Percentiles rank a stretch among this genome's conserved stretches.
These are phyloP conservation scores for Stylonectria norvegica DNA, from an alignment of 2,329 filamentous ascomycete genomes.

Conservation along the genomic window DNA sequence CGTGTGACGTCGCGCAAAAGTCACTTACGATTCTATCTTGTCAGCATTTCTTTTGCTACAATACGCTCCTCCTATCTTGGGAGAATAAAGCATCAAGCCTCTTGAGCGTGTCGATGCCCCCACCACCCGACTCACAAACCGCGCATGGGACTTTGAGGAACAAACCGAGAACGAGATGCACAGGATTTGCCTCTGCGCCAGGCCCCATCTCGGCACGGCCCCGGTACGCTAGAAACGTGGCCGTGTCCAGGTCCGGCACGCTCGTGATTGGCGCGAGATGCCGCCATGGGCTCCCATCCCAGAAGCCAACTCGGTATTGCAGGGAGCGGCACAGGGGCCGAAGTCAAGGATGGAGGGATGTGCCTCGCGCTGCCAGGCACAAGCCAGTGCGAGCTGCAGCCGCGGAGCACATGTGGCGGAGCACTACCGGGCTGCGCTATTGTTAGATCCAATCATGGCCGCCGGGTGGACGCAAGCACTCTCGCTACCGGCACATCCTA, in stretches of 20 bases:
- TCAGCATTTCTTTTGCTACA: no score
- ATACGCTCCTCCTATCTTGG: no score
- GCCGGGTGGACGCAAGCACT: slow-evolving; percentile 21
- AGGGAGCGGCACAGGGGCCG: slow-evolving; percentile 17
- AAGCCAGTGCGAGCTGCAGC: slow-evolving; percentile 25
- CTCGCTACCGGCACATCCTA: slow-evolving; percentile 19
- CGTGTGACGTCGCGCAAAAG: no score
- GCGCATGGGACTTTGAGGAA: slow-evolving; percentile 12
- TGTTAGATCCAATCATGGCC: slow-evolving; percentile 19
- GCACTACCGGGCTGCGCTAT: slow-evolving; percentile 12
- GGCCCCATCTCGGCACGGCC: slow-evolving; percentile 7
- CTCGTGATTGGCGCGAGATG: slow-evolving; percentile 18
- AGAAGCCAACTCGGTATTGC: slow-evolving; percentile 18
- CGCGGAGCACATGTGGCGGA: slow-evolving; percentile 11
- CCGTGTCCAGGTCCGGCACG: slow-evolving; percentile 13
- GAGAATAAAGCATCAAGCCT: no score
- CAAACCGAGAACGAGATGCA: slow-evolving; percentile 10
- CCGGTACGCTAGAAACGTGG: slow-evolving; percentile 15
- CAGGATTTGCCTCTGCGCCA: slow-evolving; percentile 16
- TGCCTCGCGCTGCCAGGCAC: slow-evolving; percentile 22
- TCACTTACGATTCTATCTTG: no score
- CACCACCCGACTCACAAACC: slow-evolving; percentile 22
- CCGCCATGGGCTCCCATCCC: slow-evolving; percentile 5
- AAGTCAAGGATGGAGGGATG: slow-evolving; percentile 13
- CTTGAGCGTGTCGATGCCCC: slow-evolving; percentile 9